phyloP scores from a whole-genome alignment of 306 rosid species.

The Dalbergia cultrata region DNA sequence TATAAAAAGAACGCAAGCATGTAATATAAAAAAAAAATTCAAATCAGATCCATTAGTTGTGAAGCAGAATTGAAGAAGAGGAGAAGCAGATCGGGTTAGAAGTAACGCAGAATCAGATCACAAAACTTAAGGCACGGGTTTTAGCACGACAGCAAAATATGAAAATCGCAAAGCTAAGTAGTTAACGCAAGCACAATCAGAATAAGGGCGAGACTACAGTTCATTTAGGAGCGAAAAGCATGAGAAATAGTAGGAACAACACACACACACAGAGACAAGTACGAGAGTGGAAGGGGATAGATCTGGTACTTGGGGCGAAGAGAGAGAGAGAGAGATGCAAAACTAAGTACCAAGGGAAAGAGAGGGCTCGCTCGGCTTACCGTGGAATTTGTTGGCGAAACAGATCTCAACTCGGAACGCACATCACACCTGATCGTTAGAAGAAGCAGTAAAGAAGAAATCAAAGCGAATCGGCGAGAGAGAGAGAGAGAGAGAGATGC shows the following conservation, averaged over 20 bases:
- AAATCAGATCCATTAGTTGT: conserved; percentile 41
- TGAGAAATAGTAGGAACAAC: not conserved
- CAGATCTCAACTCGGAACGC: conserved; percentile 42
- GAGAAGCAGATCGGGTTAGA: not conserved
- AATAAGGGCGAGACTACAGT: not conserved
- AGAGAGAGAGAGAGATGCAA: not conserved
- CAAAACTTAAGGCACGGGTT: not conserved
- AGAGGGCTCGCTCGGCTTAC: conserved; percentile 9
- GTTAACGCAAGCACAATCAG: not conserved
- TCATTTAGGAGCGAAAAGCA: not conserved
- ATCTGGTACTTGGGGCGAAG: not conserved
- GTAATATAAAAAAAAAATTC: not conserved
- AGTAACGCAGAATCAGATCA: conserved; percentile 39
- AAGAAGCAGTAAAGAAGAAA: not conserved
- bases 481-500: not conserved
- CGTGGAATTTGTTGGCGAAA: conserved; percentile 38
- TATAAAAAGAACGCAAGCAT: not conserved
- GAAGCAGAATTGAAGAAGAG: not conserved
- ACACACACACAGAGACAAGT: not conserved
- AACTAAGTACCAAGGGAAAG: not conserved
- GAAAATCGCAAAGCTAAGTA: not conserved
- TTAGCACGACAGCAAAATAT: not conserved
- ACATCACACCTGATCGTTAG: not conserved
- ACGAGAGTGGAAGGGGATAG: not conserved
- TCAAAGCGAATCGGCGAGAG: too few relatives aligned